Evolutionary conservation across 805 yeast genomes (phyloP), one percentile per base, ranked within the genome.

Genomic region (Metschnikowia chrysomelidarum): DNA sequence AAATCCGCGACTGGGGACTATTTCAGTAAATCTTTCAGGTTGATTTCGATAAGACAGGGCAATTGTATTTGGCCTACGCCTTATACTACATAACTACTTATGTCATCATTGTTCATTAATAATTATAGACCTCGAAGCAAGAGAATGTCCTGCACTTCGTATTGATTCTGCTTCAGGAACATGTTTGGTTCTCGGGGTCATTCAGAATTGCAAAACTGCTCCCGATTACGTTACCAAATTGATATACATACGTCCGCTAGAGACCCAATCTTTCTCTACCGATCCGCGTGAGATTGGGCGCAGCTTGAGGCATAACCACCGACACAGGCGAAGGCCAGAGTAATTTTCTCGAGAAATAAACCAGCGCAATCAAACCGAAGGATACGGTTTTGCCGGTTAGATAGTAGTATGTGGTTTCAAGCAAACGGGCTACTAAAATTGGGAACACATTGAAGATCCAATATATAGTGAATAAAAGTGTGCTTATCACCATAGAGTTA

Each of bases 1-100:
- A 57, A 28, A 62, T 78, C n/a, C 50, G 59, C 14, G 64, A 73
- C 43, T 75, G 80, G 78, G 53, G 35, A 4, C 31, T 42, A 21
- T 42, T n/a, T 42, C 25, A 32, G 33, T 7, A 38, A 25, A 29
- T 25, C 28, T 11, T 15, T 25, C 11, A 16, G 21, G 22, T n/a
- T 12, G 26, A 13, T n/a, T n/a, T n/a, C n/a, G n/a, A n/a, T n/a
- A 7, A 9, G 14, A 2, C 5, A 27, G 27, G 27, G 31, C 30
- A 18, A 20, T 37, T 20, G 3, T 27, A 19, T 28, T 13, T 16
- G 11, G 13, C n/a, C 12, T 5, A n/a, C 22, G n/a, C n/a, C n/a
- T n/a, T n/a, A n/a, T n/a, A n/a, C n/a, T n/a, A n/a, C n/a, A n/a
- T n/a, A n/a, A n/a, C n/a, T n/a, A n/a, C n/a, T n/a, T n/a, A n/a